These are phyloP conservation scores for Populus pruinosa DNA, from an alignment of 345 rosid species.

Conservation along the genomic window DNA sequence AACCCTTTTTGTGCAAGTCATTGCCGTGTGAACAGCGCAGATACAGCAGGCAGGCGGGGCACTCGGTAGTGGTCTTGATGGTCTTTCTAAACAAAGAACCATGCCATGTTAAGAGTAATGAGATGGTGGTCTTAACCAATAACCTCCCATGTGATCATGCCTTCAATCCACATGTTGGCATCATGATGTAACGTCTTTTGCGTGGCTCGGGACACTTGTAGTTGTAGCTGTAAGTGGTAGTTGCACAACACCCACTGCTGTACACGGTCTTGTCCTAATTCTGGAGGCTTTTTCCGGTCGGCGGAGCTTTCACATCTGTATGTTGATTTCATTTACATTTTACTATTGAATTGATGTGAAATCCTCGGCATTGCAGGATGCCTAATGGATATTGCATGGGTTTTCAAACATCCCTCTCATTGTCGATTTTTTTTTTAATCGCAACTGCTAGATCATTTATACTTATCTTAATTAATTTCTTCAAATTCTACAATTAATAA, in stretches of 20 bases:
- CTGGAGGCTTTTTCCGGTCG: neutral
- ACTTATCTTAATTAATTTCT: no score
- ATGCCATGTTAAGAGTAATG: constrained; percentile 4
- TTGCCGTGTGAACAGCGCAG: constrained; percentile 31
- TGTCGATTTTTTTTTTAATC: no score
- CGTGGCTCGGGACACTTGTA: constrained; percentile 13
- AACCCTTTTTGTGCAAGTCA: neutral
- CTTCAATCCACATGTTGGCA: constrained; percentile 36
- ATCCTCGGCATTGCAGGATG: neutral
- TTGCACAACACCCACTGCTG: neutral
- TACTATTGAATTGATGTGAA: neutral
- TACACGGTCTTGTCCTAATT: neutral
- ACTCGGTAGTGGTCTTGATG: neutral
- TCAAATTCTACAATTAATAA: no score
- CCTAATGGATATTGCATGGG: neutral
- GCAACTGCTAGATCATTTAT: no score
- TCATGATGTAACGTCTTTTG: constrained; percentile 8
- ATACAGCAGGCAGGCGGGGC: constrained; percentile 7
- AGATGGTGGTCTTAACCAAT: neutral
- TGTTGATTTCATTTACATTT: neutral
- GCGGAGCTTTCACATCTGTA: neutral
- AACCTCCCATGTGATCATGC: constrained; percentile 31
- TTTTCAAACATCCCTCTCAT: no score
- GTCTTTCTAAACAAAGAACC: neutral
- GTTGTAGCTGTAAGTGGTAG: neutral